Conservation (phyloP, 352 stramenopile genomes). For the Globisporangium recalcitrans region DNA sequence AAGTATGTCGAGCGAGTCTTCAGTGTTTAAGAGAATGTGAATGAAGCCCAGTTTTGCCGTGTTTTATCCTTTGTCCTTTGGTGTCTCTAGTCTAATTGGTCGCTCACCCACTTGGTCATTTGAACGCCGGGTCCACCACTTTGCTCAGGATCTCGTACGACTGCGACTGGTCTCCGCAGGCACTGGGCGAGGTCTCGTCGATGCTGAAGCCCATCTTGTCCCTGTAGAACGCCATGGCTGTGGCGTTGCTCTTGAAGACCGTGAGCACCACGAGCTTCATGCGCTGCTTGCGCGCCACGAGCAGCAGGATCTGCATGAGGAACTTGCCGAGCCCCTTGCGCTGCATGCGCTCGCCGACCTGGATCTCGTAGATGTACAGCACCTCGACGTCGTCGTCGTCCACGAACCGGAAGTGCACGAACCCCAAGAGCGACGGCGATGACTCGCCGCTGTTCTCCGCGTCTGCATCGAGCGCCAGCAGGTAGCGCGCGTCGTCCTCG, state of each 20-base stretch:
- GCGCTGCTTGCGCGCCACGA: slow-evolving; percentile 62
- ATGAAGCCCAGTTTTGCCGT: slow-evolving; percentile 17
- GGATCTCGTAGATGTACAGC: slow-evolving; percentile 94
- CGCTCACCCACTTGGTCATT: not conserved
- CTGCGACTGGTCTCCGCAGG: slow-evolving; percentile 57
- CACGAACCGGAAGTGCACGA: slow-evolving; percentile 92
- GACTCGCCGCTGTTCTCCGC: slow-evolving; percentile 7
- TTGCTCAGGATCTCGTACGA: slow-evolving; percentile 88
- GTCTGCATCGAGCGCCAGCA: slow-evolving; percentile 43
- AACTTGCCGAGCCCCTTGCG: slow-evolving; percentile 83
- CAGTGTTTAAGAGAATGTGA: slow-evolving; percentile 10
- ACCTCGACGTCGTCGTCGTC: slow-evolving; percentile 87
- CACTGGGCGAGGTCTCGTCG: slow-evolving; percentile 88
- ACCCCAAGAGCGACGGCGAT: slow-evolving; percentile 61
- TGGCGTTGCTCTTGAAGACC: slow-evolving; percentile 89
- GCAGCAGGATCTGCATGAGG: slow-evolving; percentile 88
- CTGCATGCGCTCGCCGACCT: slow-evolving; percentile 64
- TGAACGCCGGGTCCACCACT: slow-evolving; percentile 23
- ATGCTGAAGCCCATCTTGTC: slow-evolving; percentile 82
- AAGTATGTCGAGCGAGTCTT: not conserved
- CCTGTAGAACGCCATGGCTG: slow-evolving; percentile 89
- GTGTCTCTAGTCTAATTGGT: not conserved
- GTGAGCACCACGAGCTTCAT: slow-evolving; percentile 93
- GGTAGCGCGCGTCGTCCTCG: slow-evolving; percentile 81
- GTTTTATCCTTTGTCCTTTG: not conserved